These are phyloP conservation scores for Aspergillus texensis DNA, from an alignment of 2,329 filamentous ascomycete genomes.

Conservation along the genomic window DNA sequence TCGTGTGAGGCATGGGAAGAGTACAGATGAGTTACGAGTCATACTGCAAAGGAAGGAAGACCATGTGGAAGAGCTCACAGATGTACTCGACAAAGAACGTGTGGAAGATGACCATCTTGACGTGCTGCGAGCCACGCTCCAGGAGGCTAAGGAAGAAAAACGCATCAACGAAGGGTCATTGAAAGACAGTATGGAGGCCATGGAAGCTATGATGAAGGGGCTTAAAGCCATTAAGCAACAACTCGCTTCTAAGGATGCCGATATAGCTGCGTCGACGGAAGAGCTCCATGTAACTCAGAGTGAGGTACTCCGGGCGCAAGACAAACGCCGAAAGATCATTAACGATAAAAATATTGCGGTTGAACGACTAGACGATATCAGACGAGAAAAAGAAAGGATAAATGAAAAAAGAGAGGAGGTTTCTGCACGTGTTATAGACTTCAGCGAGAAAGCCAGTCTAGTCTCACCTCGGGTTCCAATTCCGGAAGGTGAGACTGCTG, in stretches of 20 bases:
- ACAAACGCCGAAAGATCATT: constrained; percentile 58
- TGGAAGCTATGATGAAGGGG: constrained; percentile 45
- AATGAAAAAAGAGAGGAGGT: constrained; percentile 55
- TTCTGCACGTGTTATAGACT: constrained; percentile 54
- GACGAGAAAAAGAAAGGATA: constrained; percentile 49
- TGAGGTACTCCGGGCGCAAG: constrained; percentile 54
- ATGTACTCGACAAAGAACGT: constrained; percentile 60
- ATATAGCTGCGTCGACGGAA: constrained; percentile 39
- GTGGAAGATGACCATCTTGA: constrained; percentile 69
- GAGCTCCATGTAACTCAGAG: constrained; percentile 59
- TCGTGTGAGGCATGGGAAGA: constrained; percentile 53
- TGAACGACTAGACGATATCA: constrained; percentile 54
- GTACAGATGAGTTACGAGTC: constrained; percentile 54
- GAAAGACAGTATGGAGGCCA: constrained; percentile 51
- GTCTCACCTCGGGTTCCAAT: constrained; percentile 64
- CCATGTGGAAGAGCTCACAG: constrained; percentile 66
- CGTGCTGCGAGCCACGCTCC: constrained; percentile 60
- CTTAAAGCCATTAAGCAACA: constrained; percentile 42
- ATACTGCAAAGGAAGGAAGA: constrained; percentile 64
- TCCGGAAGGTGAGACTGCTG: constrained; percentile 64
- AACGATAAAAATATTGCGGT: constrained; percentile 65
- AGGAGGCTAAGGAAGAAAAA: constrained; percentile 56
- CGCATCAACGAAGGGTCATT: constrained; percentile 48
- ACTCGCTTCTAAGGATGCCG: constrained; percentile 34
- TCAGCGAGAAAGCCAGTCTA: constrained; percentile 56